A percentile compares a stretch with the other conserved stretches of the same genome.
Evolutionary conservation across 1,139 yeast species (phyloP).

Genomic region (Pichia sp.): DNA sequence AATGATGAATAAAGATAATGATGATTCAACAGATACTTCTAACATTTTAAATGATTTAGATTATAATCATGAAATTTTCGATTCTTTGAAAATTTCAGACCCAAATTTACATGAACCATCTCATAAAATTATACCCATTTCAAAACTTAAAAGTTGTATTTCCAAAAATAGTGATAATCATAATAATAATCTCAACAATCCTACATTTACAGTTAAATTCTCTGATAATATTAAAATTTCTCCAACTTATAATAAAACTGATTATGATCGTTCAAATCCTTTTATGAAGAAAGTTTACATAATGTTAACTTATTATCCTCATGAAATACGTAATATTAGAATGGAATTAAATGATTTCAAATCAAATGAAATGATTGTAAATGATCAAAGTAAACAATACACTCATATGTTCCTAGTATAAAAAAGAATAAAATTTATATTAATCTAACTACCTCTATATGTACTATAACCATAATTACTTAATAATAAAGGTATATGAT

Average conservation of each 20-base stretch:
- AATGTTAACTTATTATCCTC: slow-evolving; percentile 40
- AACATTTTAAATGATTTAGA: neutral
- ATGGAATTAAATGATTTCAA: slow-evolving; percentile 45
- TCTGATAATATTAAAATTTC: slow-evolving; percentile 38
- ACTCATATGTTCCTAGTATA: slow-evolving; percentile 45
- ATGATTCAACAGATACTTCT: neutral
- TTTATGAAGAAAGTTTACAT: slow-evolving; percentile 41
- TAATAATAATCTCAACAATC: too few relatives aligned
- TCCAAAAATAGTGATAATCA: neutral
- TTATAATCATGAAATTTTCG: too few relatives aligned
- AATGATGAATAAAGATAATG: neutral
- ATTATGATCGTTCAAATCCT: slow-evolving; percentile 43
- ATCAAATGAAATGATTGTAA: slow-evolving; percentile 46
- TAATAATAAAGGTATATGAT: slow-evolving; percentile 77
- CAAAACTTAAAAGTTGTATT: neutral
- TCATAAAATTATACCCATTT: neutral
- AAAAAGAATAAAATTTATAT: neutral
- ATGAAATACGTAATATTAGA: slow-evolving; percentile 41
- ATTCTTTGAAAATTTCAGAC: neutral
- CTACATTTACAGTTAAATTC: slow-evolving; percentile 35
- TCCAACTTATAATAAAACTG: slow-evolving; percentile 42
- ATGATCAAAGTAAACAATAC: slow-evolving; percentile 42
- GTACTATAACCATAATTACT: slow-evolving; percentile 84
- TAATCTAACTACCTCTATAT: slow-evolving; percentile 51
- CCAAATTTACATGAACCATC: neutral